These are phyloP conservation scores for Adansonia digitata DNA, from an alignment of 345 rosid species.

Conservation along the genomic window DNA sequence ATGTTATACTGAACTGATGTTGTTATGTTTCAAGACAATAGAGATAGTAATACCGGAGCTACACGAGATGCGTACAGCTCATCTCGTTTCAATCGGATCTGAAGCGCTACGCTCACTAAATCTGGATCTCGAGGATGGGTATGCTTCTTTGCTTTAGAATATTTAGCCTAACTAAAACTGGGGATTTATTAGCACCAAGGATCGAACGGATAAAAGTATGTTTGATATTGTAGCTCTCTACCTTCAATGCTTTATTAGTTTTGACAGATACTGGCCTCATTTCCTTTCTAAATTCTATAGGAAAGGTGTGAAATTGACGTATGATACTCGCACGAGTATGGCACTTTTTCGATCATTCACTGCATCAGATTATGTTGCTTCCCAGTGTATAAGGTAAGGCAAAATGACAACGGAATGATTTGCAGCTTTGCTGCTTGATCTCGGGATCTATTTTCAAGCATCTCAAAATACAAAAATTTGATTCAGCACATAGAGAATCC, in stretches of 20 bases:
- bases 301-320: slow-evolving; percentile 49
- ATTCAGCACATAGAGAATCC: neutral
- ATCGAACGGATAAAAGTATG: too few species aligned
- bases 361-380: slow-evolving; percentile 69
- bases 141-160: slow-evolving; percentile 19
- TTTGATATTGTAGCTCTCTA: neutral
- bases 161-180: slow-evolving; percentile 7
- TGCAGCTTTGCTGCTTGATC: slow-evolving; percentile 1
- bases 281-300: slow-evolving; percentile 32
- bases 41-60: slow-evolving; percentile 86
- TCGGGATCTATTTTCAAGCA: neutral
- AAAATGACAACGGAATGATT: neutral
- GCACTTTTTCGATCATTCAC: slow-evolving; percentile 70
- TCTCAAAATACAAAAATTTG: neutral
- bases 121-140: slow-evolving; percentile 73
- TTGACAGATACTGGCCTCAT: slow-evolving; percentile 8
- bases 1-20: neutral
- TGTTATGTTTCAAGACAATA: slow-evolving; percentile 37
- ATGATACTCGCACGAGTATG: slow-evolving; percentile 61
- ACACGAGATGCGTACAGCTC: slow-evolving; percentile 75
- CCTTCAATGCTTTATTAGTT: neutral
- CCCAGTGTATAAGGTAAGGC: slow-evolving; percentile 69
- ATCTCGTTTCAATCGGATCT: slow-evolving; percentile 71
- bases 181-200: neutral
- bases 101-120: slow-evolving; percentile 32